phyloP scores from a whole-genome alignment of 1,284 basidiomycete genomes.

The Sparassis latifolia region DNA sequence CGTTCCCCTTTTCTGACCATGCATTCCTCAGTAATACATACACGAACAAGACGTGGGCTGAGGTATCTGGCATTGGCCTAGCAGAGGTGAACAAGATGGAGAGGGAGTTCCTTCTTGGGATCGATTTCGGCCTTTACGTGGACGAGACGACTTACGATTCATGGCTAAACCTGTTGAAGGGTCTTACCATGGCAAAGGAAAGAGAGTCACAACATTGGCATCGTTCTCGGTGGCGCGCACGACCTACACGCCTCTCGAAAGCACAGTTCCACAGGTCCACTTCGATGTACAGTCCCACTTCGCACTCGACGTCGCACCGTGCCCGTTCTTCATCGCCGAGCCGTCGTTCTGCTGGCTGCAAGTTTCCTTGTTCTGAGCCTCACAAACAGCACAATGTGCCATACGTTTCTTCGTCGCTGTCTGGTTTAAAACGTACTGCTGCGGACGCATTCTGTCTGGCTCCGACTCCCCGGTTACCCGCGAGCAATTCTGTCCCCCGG shows the following conservation, averaged over 20 bases:
- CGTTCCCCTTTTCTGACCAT: not conserved
- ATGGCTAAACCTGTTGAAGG: conserved; percentile 75
- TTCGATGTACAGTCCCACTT: conserved; percentile 4
- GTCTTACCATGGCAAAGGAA: conserved; percentile 71
- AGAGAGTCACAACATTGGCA: conserved; percentile 49
- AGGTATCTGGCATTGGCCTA: conserved; percentile 83
- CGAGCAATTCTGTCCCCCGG: conserved; percentile 53
- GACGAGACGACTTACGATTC: conserved; percentile 72
- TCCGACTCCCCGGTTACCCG: conserved; percentile 42
- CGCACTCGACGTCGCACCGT: conserved; percentile 23
- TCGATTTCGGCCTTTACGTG: conserved; percentile 75
- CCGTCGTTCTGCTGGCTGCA: conserved; percentile 16
- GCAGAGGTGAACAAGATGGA: conserved; percentile 86
- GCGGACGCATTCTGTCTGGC: conserved; percentile 52
- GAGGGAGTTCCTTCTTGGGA: conserved; percentile 76
- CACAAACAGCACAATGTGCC: not conserved
- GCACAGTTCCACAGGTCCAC: too few relatives aligned
- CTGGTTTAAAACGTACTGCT: conserved; percentile 60
- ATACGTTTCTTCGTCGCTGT: conserved; percentile 14
- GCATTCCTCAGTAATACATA: conserved; percentile 65
- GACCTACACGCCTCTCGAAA: conserved; percentile 2
- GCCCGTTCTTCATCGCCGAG: conserved; percentile 31
- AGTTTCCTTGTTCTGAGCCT: too few relatives aligned
- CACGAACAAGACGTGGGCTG: conserved; percentile 95
- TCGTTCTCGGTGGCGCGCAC: conserved; percentile 19